A percentile compares a stretch with the other conserved stretches of the same genome.
phyloP scores from a whole-genome alignment of 768 basidiomycete genomes.

The Rhizopogon rudus region DNA sequence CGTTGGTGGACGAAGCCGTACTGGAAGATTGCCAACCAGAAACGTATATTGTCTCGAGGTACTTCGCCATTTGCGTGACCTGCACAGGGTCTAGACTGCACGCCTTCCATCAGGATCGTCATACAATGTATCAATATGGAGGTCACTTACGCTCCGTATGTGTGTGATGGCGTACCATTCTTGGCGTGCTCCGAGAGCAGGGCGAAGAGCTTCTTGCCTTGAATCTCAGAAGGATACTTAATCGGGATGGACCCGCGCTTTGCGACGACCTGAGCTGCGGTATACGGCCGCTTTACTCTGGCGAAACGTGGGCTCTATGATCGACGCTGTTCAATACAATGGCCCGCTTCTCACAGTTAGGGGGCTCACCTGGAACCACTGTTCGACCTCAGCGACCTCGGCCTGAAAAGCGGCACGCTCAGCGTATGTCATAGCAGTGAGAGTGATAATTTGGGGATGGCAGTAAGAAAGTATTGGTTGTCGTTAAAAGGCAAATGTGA shows the following conservation, averaged over 20 bases:
- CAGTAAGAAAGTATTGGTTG: slow-evolving; percentile 20
- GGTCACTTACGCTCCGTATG: slow-evolving; percentile 92
- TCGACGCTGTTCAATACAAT: background rate
- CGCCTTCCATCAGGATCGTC: slow-evolving; percentile 1
- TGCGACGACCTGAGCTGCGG: slow-evolving; percentile 87
- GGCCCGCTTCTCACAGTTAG: background rate
- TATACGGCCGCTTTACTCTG: slow-evolving; percentile 86
- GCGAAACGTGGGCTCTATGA: slow-evolving; percentile 76
- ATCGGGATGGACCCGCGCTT: slow-evolving; percentile 88
- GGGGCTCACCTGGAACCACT: slow-evolving; percentile 84
- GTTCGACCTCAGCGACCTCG: slow-evolving; percentile 82
- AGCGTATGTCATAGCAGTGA: slow-evolving; percentile 44
- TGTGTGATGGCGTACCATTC: slow-evolving; percentile 81
- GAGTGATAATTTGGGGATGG: slow-evolving; percentile 7
- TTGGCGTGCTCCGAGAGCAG: slow-evolving; percentile 73
- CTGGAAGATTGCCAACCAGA: slow-evolving; percentile 96
- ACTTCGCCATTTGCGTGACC: slow-evolving; percentile 97
- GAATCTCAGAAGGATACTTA: slow-evolving; percentile 78
- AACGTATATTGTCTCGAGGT: slow-evolving; percentile 97
- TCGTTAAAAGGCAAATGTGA: background rate
- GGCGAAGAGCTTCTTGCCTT: slow-evolving; percentile 83
- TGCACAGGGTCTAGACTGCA: slow-evolving; percentile 95
- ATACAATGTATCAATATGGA: background rate
- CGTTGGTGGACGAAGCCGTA: slow-evolving; percentile 89
- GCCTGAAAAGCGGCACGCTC: slow-evolving; percentile 69